Percentiles rank a stretch among this genome's conserved stretches.
Conservation (phyloP, 2,329 filamentous ascomycete genomes). For the Hysterium pulicare region DNA sequence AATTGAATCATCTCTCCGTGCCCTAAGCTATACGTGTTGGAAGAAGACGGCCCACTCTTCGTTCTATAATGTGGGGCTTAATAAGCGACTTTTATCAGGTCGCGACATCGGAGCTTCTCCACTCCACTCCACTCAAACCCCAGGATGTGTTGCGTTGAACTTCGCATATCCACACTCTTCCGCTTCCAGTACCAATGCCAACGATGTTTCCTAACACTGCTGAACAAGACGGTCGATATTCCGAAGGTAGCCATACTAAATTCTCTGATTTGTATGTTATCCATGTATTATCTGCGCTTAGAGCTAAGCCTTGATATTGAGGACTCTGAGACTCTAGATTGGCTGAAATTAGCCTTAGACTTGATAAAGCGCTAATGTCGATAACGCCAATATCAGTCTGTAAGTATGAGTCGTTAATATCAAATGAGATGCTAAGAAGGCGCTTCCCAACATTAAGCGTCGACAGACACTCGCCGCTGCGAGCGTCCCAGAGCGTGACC, state of each 20-base stretch:
- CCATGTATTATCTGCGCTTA: constrained; percentile 9
- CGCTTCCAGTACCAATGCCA: constrained; percentile 4
- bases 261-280: constrained; percentile 11
- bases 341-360: neutral
- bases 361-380: constrained; percentile 4
- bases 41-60: too few relatives aligned
- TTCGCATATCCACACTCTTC: constrained; percentile 11
- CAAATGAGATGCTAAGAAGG: constrained; percentile 15
- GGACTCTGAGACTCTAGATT: constrained; percentile 1
- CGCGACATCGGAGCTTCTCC: too few relatives aligned
- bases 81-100: too few relatives aligned
- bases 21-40: too few relatives aligned
- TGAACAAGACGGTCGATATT: constrained; percentile 10
- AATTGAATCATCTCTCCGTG: too few relatives aligned
- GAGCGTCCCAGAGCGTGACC: constrained; percentile 17
- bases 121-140: too few relatives aligned
- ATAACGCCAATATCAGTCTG: constrained; percentile 17
- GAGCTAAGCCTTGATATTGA: constrained; percentile 7
- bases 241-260: constrained; percentile 8
- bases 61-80: too few relatives aligned
- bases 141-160: constrained; percentile 3
- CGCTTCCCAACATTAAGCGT: constrained; percentile 8
- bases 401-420: constrained; percentile 15
- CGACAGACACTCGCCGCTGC: constrained; percentile 12
- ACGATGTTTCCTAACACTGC: constrained; percentile 8